Evolutionary conservation across 768 basidiomycete species (phyloP), one percentile per base, ranked within the genome.

Genomic region (Pisolithus tinctorius): DNA sequence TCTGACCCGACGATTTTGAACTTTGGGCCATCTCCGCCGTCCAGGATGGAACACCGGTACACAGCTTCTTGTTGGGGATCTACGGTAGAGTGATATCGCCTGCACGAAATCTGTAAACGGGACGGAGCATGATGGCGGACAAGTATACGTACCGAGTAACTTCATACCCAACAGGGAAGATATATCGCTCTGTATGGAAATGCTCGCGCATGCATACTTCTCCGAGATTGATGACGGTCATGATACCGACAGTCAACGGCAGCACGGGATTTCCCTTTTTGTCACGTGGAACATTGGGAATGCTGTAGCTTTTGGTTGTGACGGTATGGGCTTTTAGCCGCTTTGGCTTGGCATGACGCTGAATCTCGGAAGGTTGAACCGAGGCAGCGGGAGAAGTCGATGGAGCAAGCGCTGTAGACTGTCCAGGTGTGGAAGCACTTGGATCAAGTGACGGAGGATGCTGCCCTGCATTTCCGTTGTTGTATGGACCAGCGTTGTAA

Each of bases 91-190:
- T 84, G 73, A 61, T 91, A 93, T 23, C 86, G 84, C 54, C 89
- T 91, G 53, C 29, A 55, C 8, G 52, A 17, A 41, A 5, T 8
- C 23, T 13, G 11, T 41, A 20, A 41, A 8, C n/a, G 11, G 40
- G 11, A 41, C 11, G 17, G 40, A 41, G 0, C 5, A 14, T 5
- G 20, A 42, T 10, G 23, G 13, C 13, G 10, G 23, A 26, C 4
- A 23, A 13, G 1, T 11, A 5, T 42, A 63, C 77, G 45, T 39
- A 86, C 88, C 88, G 77, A 4, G 82, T 85, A 5, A 89, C 86
- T 61, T 88, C 86, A 63, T 90, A 92, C 14, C 88, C 88, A 38
- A 91, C 84, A 9, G 90, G 90, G 60, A 89, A 93, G 56, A 93
- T 92, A 62, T 92, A 92, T 48, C 90, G 73, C 63, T 92, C 88